Conservation (phyloP, 805 yeast species). For the Starmerella floris region DNA sequence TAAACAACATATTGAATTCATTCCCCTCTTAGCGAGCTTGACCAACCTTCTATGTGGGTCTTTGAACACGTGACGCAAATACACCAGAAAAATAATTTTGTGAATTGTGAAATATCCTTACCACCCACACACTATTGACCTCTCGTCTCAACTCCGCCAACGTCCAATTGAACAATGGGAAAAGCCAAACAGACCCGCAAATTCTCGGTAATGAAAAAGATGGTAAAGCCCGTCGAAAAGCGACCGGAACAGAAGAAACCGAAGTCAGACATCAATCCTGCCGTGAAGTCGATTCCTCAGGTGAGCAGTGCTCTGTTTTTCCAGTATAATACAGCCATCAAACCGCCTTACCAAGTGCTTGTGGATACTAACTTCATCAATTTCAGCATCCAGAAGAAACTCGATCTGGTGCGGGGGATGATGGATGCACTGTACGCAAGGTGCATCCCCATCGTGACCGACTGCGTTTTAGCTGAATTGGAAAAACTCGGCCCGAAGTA, state of each 20-base stretch:
- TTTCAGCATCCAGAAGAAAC: constrained; percentile 89
- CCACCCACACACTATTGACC: too few species aligned
- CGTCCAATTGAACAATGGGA: too few species aligned
- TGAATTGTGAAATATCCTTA: too few species aligned
- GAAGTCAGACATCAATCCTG: constrained; percentile 38
- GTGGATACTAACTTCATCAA: constrained; percentile 95
- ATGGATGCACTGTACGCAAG: constrained; percentile 93
- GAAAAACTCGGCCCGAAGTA: constrained; percentile 92
- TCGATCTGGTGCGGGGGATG: constrained; percentile 89
- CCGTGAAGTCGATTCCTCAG: constrained; percentile 69
- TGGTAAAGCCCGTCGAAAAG: constrained; percentile 59
- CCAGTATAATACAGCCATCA: constrained; percentile 84
- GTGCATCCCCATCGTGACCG: constrained; percentile 90
- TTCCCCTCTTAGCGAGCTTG: too few species aligned
- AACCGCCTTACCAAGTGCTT: constrained; percentile 95
- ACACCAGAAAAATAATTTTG: too few species aligned
- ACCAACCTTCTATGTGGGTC: too few species aligned
- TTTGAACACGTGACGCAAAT: too few species aligned
- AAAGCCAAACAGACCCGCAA: constrained; percentile 94
- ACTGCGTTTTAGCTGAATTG: constrained; percentile 95
- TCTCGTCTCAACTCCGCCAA: too few species aligned
- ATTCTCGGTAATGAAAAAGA: constrained; percentile 84
- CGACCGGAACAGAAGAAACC: constrained; percentile 31
- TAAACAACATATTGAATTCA: too few species aligned
- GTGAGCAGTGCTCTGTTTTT: constrained; percentile 91